These are phyloP conservation scores for Wickerhamiella bombiphila DNA, from an alignment of 805 yeast species.

Conservation along the genomic window DNA sequence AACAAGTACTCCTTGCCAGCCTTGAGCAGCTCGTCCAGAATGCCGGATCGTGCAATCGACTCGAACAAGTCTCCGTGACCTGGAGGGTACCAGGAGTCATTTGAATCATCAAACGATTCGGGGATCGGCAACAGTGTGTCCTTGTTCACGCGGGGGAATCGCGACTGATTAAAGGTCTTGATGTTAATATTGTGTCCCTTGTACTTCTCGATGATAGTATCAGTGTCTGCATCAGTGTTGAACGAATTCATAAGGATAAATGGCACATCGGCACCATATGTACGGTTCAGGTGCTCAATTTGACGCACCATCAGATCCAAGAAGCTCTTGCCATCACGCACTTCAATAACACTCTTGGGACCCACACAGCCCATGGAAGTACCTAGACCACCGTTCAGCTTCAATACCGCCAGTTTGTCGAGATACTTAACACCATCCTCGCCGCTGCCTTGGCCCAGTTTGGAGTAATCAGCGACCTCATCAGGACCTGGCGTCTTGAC, in stretches of 20 bases:
- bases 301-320: conserved; percentile 92
- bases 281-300: conserved; percentile 85
- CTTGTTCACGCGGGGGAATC: conserved; percentile 87
- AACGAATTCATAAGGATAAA: conserved; percentile 95
- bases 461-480: conserved; percentile 72
- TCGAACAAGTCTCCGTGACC: conserved; percentile 98
- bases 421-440: conserved; percentile 34
- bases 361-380: conserved; percentile 99
- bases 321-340: conserved; percentile 95
- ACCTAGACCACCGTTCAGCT: conserved; percentile 96
- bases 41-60: conserved; percentile 76
- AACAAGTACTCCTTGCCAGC: conserved; percentile 92
- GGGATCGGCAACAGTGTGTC: conserved; percentile 97
- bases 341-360: conserved; percentile 95
- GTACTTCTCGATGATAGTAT: conserved; percentile 87
- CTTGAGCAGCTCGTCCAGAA: conserved; percentile 71
- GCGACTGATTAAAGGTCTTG: conserved; percentile 93
- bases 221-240: conserved; percentile 94
- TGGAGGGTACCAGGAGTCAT: conserved; percentile 97
- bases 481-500: conserved; percentile 80
- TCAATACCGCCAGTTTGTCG: conserved; percentile 81
- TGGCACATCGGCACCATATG: conserved; percentile 85
- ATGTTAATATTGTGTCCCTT: conserved; percentile 92
- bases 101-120: conserved; percentile 49
- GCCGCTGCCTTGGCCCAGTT: conserved; percentile 29